Base-by-base conservation (phyloP, 176 grass and related monocot genomes). In the Musa acuminata region DNA sequence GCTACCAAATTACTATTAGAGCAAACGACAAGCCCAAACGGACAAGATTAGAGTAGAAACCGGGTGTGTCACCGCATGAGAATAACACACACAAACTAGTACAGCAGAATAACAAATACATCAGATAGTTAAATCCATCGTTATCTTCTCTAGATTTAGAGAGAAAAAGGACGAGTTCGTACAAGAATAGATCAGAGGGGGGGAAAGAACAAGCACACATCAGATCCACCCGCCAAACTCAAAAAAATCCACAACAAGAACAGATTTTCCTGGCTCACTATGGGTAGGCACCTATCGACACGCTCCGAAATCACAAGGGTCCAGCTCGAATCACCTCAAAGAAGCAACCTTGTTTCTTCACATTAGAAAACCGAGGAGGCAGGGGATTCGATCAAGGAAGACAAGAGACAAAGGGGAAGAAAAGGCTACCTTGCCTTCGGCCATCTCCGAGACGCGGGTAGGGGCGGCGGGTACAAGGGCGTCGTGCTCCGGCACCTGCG, bases 381-480 rank as follows among this genome's bases (percentile, higher is more conserved):
- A 51, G 50, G 57, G 43, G 57, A 48, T 35, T 17, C 58, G 17
- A 43, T 17, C 3, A 17, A 76, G 25, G 74, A 13, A 21, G n/a
- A 9, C 5, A 24, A 77, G 12, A 8, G 59, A 5, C 8, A 14
- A n/a, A 48, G 5, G 13, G 49, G 13, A 24, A 17, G 21, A 65
- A 4, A n/a, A 10, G 11, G 4, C 51, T 16, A 77, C 75, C 75
- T 66, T 77, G 48, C 14, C 75, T 17, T 77, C 60, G 13, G 19
- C 58, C 75, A 77, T 65, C 59, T 77, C 49, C 59, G 75, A 49
- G 7, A 55, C 26, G 29, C 60, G 43, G 60, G 75, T 19, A 16
- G 58, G 59, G n/a, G 59, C 75, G 8, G 48, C 60, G 60, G 49
- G 21, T 49, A 50, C 52, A n/a, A 77, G 20, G 75, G 12, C n/a